Base-by-base conservation (phyloP, 2,329 filamentous ascomycete species). In the Pyricularia sp. region DNA sequence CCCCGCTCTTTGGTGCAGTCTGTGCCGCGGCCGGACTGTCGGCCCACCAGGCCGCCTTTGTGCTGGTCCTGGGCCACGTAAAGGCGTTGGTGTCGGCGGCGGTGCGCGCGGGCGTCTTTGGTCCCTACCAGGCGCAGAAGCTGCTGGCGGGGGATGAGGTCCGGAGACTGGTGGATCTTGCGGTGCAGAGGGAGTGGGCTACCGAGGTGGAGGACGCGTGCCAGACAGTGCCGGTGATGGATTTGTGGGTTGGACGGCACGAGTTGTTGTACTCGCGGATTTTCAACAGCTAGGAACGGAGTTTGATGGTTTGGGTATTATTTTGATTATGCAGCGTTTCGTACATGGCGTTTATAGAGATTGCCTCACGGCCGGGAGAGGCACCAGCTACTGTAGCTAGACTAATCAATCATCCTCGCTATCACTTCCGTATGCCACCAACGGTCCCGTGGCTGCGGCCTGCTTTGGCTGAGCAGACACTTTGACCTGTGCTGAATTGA, bases 371-470 rank as follows among this genome's bases (percentile, higher is more conserved):
- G 31, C 23, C 17, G 12, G 11, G 9, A 66, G 12, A 28, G 12
- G 17, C 36, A 66, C 25, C 64, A 50, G 11, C 6, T 10, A 42
- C 33, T 42, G 14, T 31, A 3, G 28, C 25, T 42, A 31, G 30
- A 50, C 58, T 64, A 33, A 66, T 55, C 26, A 66, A 36, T 63
- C 59, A 70, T 74, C 74, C 71, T 77, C 75, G 78, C 80, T 75
- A 70, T 97, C 94, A 76, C 93, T 97, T 69, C 89, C 93, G 75
- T 99, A 99, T 30, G 86, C 91, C 25, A 97, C 95, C 72, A 98
- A 80, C 7, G 93, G 91, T 1, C 92, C 92, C 23, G 86, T 79
- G 31, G 87, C 72, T 11, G 78, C 80, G 31, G 84, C 80, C 11
- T 85, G 78, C 68, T 88, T 84, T 28, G 82, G 79, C 76, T 85